phyloP scores from a whole-genome alignment of 148 eudicot species.

The Rhododendron ovatum region DNA sequence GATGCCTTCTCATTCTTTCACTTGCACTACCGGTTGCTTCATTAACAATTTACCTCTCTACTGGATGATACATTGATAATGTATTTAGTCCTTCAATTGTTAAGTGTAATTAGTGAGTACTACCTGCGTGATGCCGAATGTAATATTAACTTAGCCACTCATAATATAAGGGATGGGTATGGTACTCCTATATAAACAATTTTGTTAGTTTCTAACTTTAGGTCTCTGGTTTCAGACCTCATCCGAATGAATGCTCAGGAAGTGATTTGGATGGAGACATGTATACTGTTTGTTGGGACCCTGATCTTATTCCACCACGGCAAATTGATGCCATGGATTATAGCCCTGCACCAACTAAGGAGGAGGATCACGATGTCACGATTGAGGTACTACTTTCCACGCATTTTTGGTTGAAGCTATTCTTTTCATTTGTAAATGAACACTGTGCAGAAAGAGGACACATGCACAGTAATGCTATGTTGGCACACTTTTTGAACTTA shows the following conservation, averaged over 20 bases:
- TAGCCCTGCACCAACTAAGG: constrained; percentile 35
- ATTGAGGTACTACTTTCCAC: constrained; percentile 40
- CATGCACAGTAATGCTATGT: neutral
- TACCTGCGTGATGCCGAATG: neutral
- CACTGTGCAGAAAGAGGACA: neutral
- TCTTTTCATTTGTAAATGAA: neutral
- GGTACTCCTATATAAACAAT: neutral
- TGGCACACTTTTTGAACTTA: neutral
- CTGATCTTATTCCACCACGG: constrained; percentile 60
- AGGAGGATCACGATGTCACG: constrained; percentile 69
- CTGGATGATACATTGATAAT: neutral
- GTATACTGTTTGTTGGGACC: constrained; percentile 88
- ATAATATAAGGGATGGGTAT: neutral
- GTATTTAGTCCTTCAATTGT: neutral
- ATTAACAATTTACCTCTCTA: neutral
- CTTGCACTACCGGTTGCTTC: neutral
- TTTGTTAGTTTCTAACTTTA: neutral
- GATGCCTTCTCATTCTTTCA: neutral
- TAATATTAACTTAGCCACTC: neutral
- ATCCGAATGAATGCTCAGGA: constrained; percentile 97
- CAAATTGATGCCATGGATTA: constrained; percentile 70
- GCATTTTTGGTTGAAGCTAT: neutral
- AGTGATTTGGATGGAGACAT: constrained; percentile 97
- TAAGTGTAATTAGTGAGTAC: neutral
- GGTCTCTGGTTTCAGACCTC: constrained; percentile 53